Evolutionary conservation across 2,329 filamentous ascomycete genomes (phyloP).

Genomic region (Talaromyces atroroseus): DNA sequence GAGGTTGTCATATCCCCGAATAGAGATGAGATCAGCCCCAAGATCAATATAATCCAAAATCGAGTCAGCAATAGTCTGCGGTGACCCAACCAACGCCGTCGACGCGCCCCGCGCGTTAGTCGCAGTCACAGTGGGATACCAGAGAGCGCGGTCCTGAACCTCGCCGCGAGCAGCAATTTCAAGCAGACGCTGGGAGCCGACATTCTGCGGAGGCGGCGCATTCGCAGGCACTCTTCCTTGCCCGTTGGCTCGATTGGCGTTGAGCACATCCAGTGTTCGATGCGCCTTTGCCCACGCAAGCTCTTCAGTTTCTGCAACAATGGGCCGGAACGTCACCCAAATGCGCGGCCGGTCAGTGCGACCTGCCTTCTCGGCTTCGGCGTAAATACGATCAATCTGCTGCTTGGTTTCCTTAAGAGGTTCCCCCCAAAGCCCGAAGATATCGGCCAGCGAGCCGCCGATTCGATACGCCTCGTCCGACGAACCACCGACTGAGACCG

Average conservation of each 20-base stretch:
- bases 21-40: conserved; percentile 54
- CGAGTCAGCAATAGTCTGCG: conserved; percentile 49
- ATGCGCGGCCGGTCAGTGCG: conserved; percentile 53
- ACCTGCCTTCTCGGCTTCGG: conserved; percentile 54
- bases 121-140: conserved; percentile 59
- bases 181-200: conserved; percentile 54
- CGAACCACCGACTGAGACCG: conserved; percentile 56
- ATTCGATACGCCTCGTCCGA: conserved; percentile 56
- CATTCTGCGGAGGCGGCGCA: conserved; percentile 49
- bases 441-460: conserved; percentile 55
- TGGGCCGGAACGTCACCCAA: conserved; percentile 61
- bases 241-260: conserved; percentile 37
- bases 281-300: conserved; percentile 59
- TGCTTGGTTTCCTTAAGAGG: conserved; percentile 59
- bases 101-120: conserved; percentile 56
- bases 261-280: conserved; percentile 49
- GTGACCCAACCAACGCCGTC: conserved; percentile 54
- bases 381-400: conserved; percentile 57
- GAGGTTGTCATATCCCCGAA: conserved; percentile 57
- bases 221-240: conserved; percentile 26
- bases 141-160: conserved; percentile 57
- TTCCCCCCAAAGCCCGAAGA: conserved; percentile 61
- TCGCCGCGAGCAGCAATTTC: conserved; percentile 51
- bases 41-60: conserved; percentile 55
- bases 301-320: conserved; percentile 57